phyloP scores from a whole-genome alignment of 805 yeast genomes.

The Myxozyma vanderwaltii region DNA sequence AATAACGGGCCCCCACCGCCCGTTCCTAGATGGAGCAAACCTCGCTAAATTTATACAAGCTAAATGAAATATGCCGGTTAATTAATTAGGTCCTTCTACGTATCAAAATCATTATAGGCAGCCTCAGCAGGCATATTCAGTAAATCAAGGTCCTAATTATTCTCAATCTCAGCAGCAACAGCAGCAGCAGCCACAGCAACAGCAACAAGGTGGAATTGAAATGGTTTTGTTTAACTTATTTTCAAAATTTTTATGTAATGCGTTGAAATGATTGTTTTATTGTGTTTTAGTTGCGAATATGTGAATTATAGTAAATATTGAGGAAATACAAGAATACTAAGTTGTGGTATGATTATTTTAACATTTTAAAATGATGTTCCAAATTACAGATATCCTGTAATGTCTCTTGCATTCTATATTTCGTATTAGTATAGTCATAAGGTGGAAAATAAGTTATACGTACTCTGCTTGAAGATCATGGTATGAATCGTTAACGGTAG shows the following conservation, averaged over 20 bases:
- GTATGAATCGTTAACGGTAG: background rate
- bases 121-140: background rate
- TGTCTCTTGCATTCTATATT: too few relatives aligned
- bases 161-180: background rate
- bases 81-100: slow-evolving; percentile 1
- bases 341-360: too few relatives aligned
- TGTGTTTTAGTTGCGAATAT: too few relatives aligned
- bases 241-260: slow-evolving; percentile 1
- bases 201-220: slow-evolving; percentile 4
- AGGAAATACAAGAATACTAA: too few relatives aligned
- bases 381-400: too few relatives aligned
- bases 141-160: background rate
- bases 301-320: too few relatives aligned
- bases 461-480: background rate
- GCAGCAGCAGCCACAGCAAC: slow-evolving; percentile 1
- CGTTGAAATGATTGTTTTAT: background rate
- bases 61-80: background rate
- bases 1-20: slow-evolving; percentile 4
- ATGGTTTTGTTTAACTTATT: background rate
- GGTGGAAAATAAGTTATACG: background rate
- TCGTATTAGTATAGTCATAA: background rate
- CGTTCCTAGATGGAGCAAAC: slow-evolving; percentile 8
- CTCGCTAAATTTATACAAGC: background rate
- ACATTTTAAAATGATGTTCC: too few relatives aligned
- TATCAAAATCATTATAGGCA: background rate